Conservation (phyloP, 768 basidiomycete genomes). For the Leccinellum luteum region DNA sequence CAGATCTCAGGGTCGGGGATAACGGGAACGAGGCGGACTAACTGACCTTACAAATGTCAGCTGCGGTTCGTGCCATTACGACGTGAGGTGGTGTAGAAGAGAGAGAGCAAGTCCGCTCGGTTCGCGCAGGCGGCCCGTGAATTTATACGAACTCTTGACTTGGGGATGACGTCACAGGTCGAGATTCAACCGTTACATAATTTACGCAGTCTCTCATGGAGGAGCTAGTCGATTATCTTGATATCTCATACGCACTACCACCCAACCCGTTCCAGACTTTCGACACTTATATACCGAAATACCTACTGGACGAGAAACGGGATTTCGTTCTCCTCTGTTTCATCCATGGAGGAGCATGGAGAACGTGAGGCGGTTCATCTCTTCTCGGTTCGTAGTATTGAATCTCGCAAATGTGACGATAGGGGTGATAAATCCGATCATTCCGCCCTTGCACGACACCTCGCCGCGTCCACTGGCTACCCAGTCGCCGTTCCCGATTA, state of each 20-base stretch:
- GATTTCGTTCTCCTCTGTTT: slow-evolving; percentile 53
- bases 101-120: not conserved
- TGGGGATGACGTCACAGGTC: slow-evolving; percentile 31
- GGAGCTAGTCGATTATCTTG: slow-evolving; percentile 13
- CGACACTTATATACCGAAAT: slow-evolving; percentile 49
- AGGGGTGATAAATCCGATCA: slow-evolving; percentile 76
- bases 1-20: not conserved
- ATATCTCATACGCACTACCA: slow-evolving; percentile 37
- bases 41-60: slow-evolving; percentile 77
- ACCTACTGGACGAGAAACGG: not conserved
- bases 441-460: slow-evolving; percentile 47
- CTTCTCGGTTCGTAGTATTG: not conserved
- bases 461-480: slow-evolving; percentile 47
- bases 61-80: slow-evolving; percentile 65
- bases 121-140: not conserved
- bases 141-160: slow-evolving; percentile 2
- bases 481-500: slow-evolving; percentile 78
- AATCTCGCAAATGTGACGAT: slow-evolving; percentile 9
- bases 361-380: slow-evolving; percentile 47
- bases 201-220: not conserved
- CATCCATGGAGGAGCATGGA: slow-evolving; percentile 85
- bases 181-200: not conserved
- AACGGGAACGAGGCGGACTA: slow-evolving; percentile 7
- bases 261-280: slow-evolving; percentile 44
- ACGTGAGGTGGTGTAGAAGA: slow-evolving; percentile 11